phyloP scores from a whole-genome alignment of 768 basidiomycete genomes.

The Amanita fuliginea region DNA sequence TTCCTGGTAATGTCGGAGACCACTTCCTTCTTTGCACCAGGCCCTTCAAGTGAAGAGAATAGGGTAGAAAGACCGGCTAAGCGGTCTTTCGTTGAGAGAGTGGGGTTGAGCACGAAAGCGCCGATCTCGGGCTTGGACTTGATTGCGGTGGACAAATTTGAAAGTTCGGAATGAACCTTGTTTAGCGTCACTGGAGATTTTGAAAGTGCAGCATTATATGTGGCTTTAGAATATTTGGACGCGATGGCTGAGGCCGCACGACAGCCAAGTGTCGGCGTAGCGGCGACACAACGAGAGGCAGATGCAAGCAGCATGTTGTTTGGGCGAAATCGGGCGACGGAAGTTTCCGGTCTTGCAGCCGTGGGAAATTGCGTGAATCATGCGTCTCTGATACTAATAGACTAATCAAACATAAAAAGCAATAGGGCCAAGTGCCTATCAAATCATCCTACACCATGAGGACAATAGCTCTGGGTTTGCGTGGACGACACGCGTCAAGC shows the following conservation, averaged over 20 bases:
- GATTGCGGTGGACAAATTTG: conserved; percentile 58
- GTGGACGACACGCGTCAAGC: background rate
- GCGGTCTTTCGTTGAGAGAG: conserved; percentile 75
- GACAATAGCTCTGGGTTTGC: background rate
- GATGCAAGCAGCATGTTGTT: conserved; percentile 44
- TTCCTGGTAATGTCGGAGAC: conserved; percentile 85
- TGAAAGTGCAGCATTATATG: conserved; percentile 70
- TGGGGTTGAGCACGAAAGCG: conserved; percentile 82
- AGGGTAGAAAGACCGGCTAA: conserved; percentile 53
- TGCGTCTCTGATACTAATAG: no score
- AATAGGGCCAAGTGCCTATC: background rate
- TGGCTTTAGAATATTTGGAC: conserved; percentile 75
- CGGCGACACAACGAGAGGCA: conserved; percentile 38
- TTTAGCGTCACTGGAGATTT: conserved; percentile 76
- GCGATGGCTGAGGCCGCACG: conserved; percentile 73
- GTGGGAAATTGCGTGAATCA: conserved; percentile 15
- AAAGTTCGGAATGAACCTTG: conserved; percentile 81
- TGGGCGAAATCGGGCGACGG: conserved; percentile 21
- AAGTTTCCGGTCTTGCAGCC: conserved; percentile 16
- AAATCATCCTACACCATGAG: background rate
- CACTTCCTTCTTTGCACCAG: conserved; percentile 58
- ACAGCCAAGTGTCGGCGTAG: conserved; percentile 42
- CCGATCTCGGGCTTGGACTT: conserved; percentile 51
- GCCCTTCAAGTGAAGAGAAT: conserved; percentile 54
- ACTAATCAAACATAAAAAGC: no score